Base-by-base conservation (phyloP, 2,329 filamentous ascomycete genomes). In the Xylariomycetidae sp. region DNA sequence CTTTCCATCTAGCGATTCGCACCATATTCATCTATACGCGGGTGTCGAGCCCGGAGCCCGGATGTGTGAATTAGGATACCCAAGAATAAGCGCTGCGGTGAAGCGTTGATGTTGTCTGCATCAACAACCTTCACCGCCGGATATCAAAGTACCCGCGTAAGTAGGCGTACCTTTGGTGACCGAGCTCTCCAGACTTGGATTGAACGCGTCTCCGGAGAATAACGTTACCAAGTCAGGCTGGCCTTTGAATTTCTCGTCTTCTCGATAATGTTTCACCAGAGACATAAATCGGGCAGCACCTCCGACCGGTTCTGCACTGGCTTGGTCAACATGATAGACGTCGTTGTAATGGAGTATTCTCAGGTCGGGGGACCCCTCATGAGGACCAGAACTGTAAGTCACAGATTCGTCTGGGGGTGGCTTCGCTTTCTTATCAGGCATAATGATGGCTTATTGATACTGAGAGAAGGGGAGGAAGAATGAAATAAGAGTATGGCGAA, bases 171-270 rank as follows among this genome's bases (percentile, higher is more conserved):
- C 88, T 64, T 95, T 95, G 3, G 88, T 95, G 20, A 95, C 80
- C 13, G 83, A 85, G 50, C 84, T 90, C 61, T 95, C 88, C 38
- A 95, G 64, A 49, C 85, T 90, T 0, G 89, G 88, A 56, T 95
- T 95, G 62, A 92, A 96, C 8, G 83, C 88, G 70, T 95, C 89
- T 23, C 88, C 88, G 3, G 88, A 94, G 61, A 95, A 96, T 47
- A 94, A 72, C 2, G 86, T 89, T 31, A 94, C 54, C 4, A 88
- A 63, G 25, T 74, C 66, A 1, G 86, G 67, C 54, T 86, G 81
- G 13, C 64, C 76, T 30, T 68, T 57, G 54, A 77, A 92, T 31
- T 67, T 67, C 26, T 72, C 58, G 31, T 75, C 70, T 2, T 74
- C 60, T 31, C 79, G 78, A 54, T 95, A 95, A 57, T 89, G 72